Base-by-base conservation (phyloP, 495 filamentous ascomycete genomes). In the Penicillium arizonense region DNA sequence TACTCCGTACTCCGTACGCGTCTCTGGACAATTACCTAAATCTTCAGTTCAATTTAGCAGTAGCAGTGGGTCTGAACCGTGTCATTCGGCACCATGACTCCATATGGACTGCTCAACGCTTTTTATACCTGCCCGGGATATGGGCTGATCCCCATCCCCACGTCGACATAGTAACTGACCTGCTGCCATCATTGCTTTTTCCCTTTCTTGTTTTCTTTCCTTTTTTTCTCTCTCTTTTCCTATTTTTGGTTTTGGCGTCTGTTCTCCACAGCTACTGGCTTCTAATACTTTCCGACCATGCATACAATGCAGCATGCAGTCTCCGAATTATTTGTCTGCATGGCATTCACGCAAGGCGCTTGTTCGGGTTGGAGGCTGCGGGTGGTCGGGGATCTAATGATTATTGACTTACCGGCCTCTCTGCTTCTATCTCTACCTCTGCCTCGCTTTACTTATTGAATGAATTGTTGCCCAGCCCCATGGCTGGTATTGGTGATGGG, bases 321-420 rank as follows among this genome's bases (percentile, higher is more conserved):
- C 33, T 35, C 28, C 24, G 24, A 16, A 21, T 12, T 45, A 30
- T 34, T n/a, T 28, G 28, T 47, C 5, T 28, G 45, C 53, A 44
- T 50, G 45, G 26, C 39, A 49, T 38, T 18, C 34, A 56, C 40
- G 53, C 47, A 56, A 56, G 53, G 53, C 32, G 47, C 28, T 18
- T 49, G 20, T 53, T 14, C 30, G 40, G 28, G 33, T 38, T 28
- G 6, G 32, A 16, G 26, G 52, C 24, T 30, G 28, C 28, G 7
- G 28, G 28, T 30, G 9, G 28, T 30, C 28, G 6, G 28, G 4
- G 28, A 30, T 30, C 28, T 7, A 30, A 30, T 30, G 28, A 5
- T 30, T 30, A 42, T 20, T n/a, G 38, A 35, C 8, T 32, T 28
- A 38, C 45, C 20, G 24, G 26, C 20, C 26, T 24, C 32, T 26